Conservation (phyloP, 306 rosid species). For the Ormosia emarginata region DNA sequence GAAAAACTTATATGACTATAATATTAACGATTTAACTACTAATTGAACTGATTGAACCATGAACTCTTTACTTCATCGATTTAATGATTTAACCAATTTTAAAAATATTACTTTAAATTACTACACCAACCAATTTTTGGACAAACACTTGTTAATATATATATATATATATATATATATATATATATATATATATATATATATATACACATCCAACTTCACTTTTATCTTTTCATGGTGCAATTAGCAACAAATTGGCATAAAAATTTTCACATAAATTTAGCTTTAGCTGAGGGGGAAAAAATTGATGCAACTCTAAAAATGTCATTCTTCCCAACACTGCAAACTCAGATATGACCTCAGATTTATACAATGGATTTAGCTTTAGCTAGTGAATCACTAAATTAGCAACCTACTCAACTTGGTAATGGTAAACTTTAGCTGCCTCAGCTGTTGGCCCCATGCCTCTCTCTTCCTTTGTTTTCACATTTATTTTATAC, state of each 20-base stretch:
- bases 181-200: too few relatives aligned
- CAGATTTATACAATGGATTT: neutral
- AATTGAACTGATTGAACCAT: too few relatives aligned
- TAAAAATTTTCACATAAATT: too few relatives aligned
- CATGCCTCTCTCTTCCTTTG: neutral
- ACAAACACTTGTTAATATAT: too few relatives aligned
- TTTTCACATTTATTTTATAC: neutral
- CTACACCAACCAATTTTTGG: too few relatives aligned
- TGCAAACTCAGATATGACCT: neutral
- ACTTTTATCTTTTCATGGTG: conserved; percentile 1
- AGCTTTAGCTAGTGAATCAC: neutral
- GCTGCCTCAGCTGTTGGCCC: neutral
- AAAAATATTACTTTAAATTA: too few relatives aligned
- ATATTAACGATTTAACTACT: too few relatives aligned
- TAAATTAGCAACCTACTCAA: conserved; percentile 24
- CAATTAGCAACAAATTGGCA: neutral
- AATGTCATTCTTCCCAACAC: neutral
- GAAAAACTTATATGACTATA: too few relatives aligned
- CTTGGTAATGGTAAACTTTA: conserved; percentile 19
- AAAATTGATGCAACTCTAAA: neutral
- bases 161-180: too few relatives aligned
- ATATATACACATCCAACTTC: neutral
- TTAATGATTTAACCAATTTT: too few relatives aligned
- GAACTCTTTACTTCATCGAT: too few relatives aligned
- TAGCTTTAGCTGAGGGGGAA: neutral